These are phyloP conservation scores for Aeschynomene evenia DNA, from an alignment of 306 rosid genomes.

Conservation along the genomic window DNA sequence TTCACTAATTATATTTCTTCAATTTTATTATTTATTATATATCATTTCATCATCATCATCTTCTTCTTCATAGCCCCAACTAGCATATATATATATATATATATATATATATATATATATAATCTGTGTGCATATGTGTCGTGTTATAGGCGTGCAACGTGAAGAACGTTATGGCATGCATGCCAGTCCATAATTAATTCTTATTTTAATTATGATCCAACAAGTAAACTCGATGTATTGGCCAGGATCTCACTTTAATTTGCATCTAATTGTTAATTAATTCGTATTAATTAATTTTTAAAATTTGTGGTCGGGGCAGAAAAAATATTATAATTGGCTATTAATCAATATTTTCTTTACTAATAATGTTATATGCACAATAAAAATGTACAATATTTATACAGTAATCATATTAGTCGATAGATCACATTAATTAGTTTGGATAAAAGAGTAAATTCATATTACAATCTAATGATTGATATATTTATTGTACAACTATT, in stretches of 20 bases:
- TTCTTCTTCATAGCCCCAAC: conserved; percentile 26
- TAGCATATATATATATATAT: not conserved
- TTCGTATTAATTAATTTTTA: not conserved
- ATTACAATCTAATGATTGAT: too few species aligned
- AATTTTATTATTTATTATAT: not conserved
- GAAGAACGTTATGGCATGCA: conserved; percentile 20
- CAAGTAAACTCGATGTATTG: not conserved
- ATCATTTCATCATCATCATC: conserved; percentile 11
- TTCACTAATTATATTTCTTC: not conserved
- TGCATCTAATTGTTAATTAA: not conserved
- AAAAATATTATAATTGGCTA: too few species aligned
- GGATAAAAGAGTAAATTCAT: too few species aligned
- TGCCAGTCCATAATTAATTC: not conserved
- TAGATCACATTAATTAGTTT: too few species aligned
- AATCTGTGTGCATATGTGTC: not conserved
- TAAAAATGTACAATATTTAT: too few species aligned
- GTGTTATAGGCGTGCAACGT: conserved; percentile 10
- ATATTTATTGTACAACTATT: too few species aligned
- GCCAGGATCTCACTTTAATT: not conserved
- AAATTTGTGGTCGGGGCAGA: not conserved
- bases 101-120: not conserved
- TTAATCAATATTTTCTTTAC: too few species aligned
- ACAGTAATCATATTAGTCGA: too few species aligned
- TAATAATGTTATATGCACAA: too few species aligned
- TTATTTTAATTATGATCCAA: not conserved